Conservation (phyloP, 2,329 filamentous ascomycete genomes). For the Neofusicoccum laricinum region DNA sequence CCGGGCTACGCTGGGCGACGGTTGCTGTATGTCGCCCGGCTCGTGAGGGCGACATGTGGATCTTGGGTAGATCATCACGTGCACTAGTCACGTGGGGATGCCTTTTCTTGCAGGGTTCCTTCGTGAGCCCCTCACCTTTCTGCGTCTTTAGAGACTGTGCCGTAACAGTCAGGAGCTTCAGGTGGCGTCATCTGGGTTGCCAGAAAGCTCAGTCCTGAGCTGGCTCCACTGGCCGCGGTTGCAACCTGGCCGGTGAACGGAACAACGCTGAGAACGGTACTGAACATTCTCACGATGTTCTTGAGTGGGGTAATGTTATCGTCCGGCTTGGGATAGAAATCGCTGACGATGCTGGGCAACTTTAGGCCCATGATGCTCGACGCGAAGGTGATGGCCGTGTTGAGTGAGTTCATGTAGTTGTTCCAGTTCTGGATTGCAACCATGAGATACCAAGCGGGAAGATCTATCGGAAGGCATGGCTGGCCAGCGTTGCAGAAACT, state of each 20-base stretch:
- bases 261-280: not conserved
- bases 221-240: not conserved
- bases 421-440: not conserved
- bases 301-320: not conserved
- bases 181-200: not conserved
- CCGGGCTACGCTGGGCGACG: too few species aligned
- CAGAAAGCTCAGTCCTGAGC: not conserved
- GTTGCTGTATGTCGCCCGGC: too few species aligned
- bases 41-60: too few species aligned
- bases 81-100: too few species aligned
- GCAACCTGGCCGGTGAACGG: not conserved
- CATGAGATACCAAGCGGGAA: not conserved
- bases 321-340: not conserved
- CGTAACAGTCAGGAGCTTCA: not conserved
- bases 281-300: not conserved
- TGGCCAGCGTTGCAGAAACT: not conserved
- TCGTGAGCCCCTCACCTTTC: too few species aligned
- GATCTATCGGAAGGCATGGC: not conserved
- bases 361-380: not conserved
- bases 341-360: not conserved
- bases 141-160: too few species aligned
- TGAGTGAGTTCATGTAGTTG: not conserved
- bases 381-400: not conserved
- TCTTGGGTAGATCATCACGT: too few species aligned
- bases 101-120: too few species aligned